These are phyloP conservation scores for Xylariaceae sp. DNA, from an alignment of 2,329 filamentous ascomycete species.

Conservation along the genomic window DNA sequence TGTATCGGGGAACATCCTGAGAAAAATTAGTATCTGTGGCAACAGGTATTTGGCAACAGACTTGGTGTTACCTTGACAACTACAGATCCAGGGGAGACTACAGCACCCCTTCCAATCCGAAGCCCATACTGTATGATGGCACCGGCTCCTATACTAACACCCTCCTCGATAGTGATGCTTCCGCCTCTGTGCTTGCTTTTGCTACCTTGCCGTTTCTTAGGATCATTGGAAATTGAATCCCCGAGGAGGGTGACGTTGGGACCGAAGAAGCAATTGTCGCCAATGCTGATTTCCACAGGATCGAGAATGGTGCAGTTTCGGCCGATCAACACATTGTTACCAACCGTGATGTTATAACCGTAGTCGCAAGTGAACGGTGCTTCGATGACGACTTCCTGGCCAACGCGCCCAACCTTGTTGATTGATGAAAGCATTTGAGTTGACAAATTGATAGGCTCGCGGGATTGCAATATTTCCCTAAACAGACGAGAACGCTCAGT, in stretches of 20 bases:
- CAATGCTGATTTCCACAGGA: slow-evolving; percentile 77
- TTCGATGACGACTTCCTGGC: slow-evolving; percentile 75
- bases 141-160: slow-evolving; percentile 78
- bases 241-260: slow-evolving; percentile 86
- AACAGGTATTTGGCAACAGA: not conserved
- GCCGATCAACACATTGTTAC: slow-evolving; percentile 78
- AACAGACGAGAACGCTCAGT: slow-evolving; percentile 68
- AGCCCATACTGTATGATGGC: slow-evolving; percentile 75
- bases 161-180: slow-evolving; percentile 74
- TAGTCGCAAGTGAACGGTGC: slow-evolving; percentile 91
- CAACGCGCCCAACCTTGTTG: slow-evolving; percentile 59
- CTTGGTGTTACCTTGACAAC: slow-evolving; percentile 64
- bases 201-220: slow-evolving; percentile 68
- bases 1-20: slow-evolving; percentile 63
- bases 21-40: slow-evolving; percentile 4
- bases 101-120: slow-evolving; percentile 73
- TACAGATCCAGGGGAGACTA: slow-evolving; percentile 78
- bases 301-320: slow-evolving; percentile 84
- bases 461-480: slow-evolving; percentile 65
- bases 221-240: slow-evolving; percentile 67
- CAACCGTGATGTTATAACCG: slow-evolving; percentile 89
- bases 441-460: slow-evolving; percentile 53
- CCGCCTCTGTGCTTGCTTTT: slow-evolving; percentile 68
- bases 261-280: slow-evolving; percentile 71
- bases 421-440: slow-evolving; percentile 49